These are phyloP conservation scores for Scedosporium aurantiacum DNA, from an alignment of 2,329 filamentous ascomycete genomes.

Conservation along the genomic window DNA sequence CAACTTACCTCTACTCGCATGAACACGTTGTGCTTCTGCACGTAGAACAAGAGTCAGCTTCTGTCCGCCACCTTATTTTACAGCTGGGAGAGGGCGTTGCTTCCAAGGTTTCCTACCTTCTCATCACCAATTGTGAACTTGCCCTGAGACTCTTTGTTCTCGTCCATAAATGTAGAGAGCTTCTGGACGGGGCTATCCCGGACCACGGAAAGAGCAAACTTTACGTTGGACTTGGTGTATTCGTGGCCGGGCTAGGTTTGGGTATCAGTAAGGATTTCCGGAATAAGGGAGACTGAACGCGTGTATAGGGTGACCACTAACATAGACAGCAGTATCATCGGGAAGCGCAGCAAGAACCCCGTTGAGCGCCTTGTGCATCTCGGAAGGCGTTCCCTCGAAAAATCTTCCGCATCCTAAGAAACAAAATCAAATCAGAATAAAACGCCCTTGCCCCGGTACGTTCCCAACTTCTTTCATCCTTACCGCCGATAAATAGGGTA, in stretches of 20 bases:
- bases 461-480: too few relatives aligned
- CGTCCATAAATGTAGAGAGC: conserved; percentile 63
- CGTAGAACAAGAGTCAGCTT: conserved; percentile 3
- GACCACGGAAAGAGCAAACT: conserved; percentile 69
- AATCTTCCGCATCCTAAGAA: conserved; percentile 75
- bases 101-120: conserved; percentile 50
- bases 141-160: conserved; percentile 81
- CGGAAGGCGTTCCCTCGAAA: conserved; percentile 78
- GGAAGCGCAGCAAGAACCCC: conserved; percentile 69
- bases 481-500: conserved; percentile 87
- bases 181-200: conserved; percentile 67
- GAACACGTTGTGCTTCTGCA: conserved; percentile 84
- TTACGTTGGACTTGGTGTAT: conserved; percentile 95
- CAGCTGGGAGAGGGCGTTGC: not conserved
- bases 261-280: not conserved
- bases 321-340: conserved; percentile 84
- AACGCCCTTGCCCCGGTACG: too few relatives aligned
- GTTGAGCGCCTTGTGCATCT: conserved; percentile 93
- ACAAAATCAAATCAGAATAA: not conserved
- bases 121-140: conserved; percentile 96
- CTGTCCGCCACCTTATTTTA: not conserved
- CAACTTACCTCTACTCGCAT: conserved; percentile 69
- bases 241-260: conserved; percentile 71
- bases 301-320: conserved; percentile 30
- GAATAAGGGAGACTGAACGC: not conserved